These are phyloP conservation scores for Acanthochlamys bracteata DNA, from an alignment of 106 monocot genomes.

Conservation along the genomic window DNA sequence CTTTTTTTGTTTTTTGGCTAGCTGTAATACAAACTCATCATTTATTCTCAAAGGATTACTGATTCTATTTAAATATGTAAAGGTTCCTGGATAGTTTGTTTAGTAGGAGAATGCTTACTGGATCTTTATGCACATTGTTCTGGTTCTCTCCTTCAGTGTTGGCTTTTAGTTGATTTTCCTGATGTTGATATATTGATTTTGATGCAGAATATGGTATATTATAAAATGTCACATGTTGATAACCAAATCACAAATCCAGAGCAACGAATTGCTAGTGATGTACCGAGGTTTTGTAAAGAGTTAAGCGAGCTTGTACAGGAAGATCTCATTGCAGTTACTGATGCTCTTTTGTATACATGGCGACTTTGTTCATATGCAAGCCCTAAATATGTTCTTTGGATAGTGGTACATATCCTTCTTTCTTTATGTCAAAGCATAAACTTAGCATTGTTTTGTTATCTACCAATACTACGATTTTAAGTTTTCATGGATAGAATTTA, in stretches of 20 bases:
- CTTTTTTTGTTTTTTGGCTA: no score
- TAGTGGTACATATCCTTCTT: constrained; percentile 51
- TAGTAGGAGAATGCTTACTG: no score
- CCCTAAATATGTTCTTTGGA: constrained; percentile 98
- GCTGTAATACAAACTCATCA: no score
- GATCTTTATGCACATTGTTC: no score
- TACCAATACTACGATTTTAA: no score
- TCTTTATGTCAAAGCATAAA: no score
- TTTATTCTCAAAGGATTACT: no score
- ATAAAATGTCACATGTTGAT: constrained; percentile 98
- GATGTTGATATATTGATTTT: neutral
- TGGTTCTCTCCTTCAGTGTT: neutral
- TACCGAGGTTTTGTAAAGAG: constrained; percentile 90
- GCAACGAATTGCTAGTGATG: constrained; percentile 91
- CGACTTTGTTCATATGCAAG: constrained; percentile 99
- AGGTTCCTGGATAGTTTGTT: no score
- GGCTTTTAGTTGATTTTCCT: neutral
- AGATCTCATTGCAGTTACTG: constrained; percentile 82
- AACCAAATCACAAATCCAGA: constrained; percentile 76
- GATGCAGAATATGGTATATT: constrained; percentile 92
- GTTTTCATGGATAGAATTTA: neutral
- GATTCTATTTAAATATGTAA: no score
- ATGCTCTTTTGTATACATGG: constrained; percentile 89
- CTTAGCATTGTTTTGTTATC: no score
- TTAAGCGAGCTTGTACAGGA: constrained; percentile 97